Conservation (phyloP, 225 moss, liverwort and hornwort genomes). For the Neckera pumila region DNA sequence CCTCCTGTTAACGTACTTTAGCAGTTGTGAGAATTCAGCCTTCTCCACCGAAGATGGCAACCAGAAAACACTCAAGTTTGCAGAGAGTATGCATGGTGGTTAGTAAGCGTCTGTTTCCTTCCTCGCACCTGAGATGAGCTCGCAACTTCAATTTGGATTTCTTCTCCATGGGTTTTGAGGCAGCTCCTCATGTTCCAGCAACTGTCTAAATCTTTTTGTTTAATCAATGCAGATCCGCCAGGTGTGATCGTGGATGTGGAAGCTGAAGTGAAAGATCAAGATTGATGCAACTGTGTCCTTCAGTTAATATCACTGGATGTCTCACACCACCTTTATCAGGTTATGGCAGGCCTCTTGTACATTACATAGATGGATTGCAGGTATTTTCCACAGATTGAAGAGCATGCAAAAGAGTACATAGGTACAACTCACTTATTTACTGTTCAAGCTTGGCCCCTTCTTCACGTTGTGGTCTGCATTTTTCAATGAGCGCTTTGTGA, state of each 20-base stretch:
- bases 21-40: background rate
- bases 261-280: constrained; percentile 82
- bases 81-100: background rate
- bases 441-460: background rate
- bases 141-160: background rate
- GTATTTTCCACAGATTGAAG: background rate
- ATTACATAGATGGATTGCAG: constrained; percentile 4
- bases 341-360: constrained; percentile 2
- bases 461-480: background rate
- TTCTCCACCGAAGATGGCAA: background rate
- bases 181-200: background rate
- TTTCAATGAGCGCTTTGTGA: background rate
- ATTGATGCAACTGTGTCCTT: constrained; percentile 16
- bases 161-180: background rate
- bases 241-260: constrained; percentile 90
- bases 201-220: background rate
- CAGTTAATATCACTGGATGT: background rate
- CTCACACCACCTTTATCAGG: background rate
- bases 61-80: background rate
- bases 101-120: background rate
- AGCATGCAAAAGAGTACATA: background rate
- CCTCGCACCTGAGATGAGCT: background rate
- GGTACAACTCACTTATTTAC: background rate
- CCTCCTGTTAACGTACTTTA: background rate
- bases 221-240: constrained; percentile 34